Conservation (phyloP, 257 asterid species). For the Solanum tarijense region DNA sequence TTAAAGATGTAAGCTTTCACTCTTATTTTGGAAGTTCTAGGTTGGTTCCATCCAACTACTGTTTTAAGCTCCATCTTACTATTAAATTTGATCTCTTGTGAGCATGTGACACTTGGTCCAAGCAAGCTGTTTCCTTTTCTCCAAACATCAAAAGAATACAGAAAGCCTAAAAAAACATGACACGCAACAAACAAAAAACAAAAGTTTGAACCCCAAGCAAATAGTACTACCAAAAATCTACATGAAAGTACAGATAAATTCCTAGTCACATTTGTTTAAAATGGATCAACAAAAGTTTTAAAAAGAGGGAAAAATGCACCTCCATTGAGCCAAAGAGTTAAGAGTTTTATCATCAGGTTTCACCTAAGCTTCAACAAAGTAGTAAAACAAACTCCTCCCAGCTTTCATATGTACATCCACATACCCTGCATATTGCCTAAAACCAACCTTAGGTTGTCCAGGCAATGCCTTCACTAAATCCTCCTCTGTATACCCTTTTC, state of each 20-base stretch:
- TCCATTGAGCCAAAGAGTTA: conserved; percentile 84
- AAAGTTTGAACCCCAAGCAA: background rate
- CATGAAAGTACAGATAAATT: background rate
- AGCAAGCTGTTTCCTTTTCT: background rate
- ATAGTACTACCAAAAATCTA: background rate
- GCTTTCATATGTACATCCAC: conserved; percentile 67
- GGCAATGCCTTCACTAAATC: conserved; percentile 65
- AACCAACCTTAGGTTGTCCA: conserved; percentile 72
- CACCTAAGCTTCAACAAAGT: conserved; percentile 76
- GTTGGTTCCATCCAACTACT: background rate
- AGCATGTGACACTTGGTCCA: background rate
- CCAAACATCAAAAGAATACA: background rate
- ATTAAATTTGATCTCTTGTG: background rate
- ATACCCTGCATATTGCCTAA: conserved; percentile 80
- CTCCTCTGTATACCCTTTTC: conserved; percentile 39
- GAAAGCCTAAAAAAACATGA: background rate
- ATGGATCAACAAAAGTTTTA: background rate
- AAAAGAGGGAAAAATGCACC: conserved; percentile 20
- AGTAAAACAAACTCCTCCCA: conserved; percentile 85
- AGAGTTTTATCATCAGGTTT: conserved; percentile 64
- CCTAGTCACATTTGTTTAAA: background rate
- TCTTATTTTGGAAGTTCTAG: background rate
- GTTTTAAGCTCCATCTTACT: background rate
- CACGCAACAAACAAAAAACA: background rate
- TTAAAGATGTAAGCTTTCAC: background rate